Base-by-base conservation (phyloP, 208 protist species). In the Wallacemonas rigidus region DNA sequence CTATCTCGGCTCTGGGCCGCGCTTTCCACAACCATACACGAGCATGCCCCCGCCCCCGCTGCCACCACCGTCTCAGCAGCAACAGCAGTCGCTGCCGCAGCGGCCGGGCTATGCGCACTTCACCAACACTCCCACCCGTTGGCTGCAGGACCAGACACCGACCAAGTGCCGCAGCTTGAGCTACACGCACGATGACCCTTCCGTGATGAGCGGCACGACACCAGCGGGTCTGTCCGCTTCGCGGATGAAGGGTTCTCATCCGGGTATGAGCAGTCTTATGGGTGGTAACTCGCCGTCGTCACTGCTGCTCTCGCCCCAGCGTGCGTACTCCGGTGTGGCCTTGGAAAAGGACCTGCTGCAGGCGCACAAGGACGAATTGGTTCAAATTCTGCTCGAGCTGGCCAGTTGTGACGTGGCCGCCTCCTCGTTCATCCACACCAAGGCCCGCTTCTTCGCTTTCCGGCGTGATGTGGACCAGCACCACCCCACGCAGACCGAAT, bases 301-400 rank as follows among this genome's bases (percentile, higher is more conserved):
- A 26, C 40, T 39, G 2, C 6, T 50, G 45, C 17, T 11, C 11
- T 54, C 39, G 48, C 15, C 38, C 35, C 47, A 41, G 35, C 47
- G 58, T 8, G 47, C 12, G 51, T 76, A 62, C 14, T 71, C 71
- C 14, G 72, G 69, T 6, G 43, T 80, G 45, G 67, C 86, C n/a
- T 62, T 94, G 57, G 82, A 89, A 72, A 77, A 74, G 71, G 79
- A 89, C 65, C 69, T 94, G 38, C 67, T 85, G 47, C 67, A 79
- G 44, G 86, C 82, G 9, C 82, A 64, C 61, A 87, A 82, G 56
- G 78, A 79, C 51, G 89, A 94, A 63, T 75, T 94, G 39, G 75
- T 89, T n/a, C 86, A 89, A 62, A 81, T 91, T 15, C 75, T 94
- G 38, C 61, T 94, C 38, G 89, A 91, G 72, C 75, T 94, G 38